Evolutionary conservation across 2,329 filamentous ascomycete genomes (phyloP).

Genomic region (Ceratocystis alfenasii): DNA sequence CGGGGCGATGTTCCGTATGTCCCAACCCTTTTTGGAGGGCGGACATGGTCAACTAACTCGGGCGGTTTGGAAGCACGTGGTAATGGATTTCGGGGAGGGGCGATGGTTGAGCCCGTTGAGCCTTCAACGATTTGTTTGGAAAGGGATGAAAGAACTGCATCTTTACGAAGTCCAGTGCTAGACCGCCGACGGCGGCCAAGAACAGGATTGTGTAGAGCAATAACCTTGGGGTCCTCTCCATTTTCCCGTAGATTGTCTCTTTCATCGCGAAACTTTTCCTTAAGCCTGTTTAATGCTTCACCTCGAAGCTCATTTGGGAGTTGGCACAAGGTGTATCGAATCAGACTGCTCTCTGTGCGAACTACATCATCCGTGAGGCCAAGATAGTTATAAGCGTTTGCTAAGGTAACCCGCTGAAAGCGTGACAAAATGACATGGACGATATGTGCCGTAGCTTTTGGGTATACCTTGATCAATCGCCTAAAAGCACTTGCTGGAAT

Average conservation of each 20-base stretch:
- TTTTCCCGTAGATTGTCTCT: slow-evolving; percentile 69
- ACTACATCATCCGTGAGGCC: slow-evolving; percentile 85
- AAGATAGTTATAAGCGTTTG: slow-evolving; percentile 88
- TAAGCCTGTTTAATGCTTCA: slow-evolving; percentile 67
- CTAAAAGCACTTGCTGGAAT: slow-evolving; percentile 95
- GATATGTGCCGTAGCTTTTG: slow-evolving; percentile 91
- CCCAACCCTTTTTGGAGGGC: slow-evolving; percentile 10
- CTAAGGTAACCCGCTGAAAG: slow-evolving; percentile 85
- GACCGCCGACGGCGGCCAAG: slow-evolving; percentile 26
- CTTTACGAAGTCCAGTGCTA: slow-evolving; percentile 64
- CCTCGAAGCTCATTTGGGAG: slow-evolving; percentile 83
- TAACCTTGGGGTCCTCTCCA: slow-evolving; percentile 71
- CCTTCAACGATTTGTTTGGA: slow-evolving; percentile 35
- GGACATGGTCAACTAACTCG: neutral
- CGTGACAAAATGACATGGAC: slow-evolving; percentile 94
- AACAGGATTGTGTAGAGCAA: slow-evolving; percentile 74
- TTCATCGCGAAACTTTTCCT: slow-evolving; percentile 84
- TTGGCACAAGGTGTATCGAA: slow-evolving; percentile 82
- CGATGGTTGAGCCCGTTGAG: slow-evolving; percentile 35
- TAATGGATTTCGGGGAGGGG: slow-evolving; percentile 29
- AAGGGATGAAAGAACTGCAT: slow-evolving; percentile 61
- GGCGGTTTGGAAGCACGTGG: neutral
- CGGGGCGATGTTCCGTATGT: slow-evolving; percentile 17
- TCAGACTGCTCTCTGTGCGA: slow-evolving; percentile 86
- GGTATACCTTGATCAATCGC: slow-evolving; percentile 82